Conservation (phyloP, 768 basidiomycete genomes). For the Lactifluus hygrophoroides region DNA sequence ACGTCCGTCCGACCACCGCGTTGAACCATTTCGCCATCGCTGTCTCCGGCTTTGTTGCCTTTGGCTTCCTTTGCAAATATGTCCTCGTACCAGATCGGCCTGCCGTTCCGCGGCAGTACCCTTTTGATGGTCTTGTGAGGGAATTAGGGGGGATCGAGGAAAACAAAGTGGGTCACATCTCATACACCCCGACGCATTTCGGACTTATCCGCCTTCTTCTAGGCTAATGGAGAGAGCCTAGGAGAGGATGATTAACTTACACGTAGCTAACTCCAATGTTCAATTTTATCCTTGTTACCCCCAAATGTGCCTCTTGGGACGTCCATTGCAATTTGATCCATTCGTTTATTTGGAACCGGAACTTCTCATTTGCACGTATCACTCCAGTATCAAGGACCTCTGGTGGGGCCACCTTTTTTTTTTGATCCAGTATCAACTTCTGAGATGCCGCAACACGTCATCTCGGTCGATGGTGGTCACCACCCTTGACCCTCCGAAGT, state of each 20-base stretch:
- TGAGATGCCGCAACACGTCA: background rate
- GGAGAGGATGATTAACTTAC: constrained; percentile 27
- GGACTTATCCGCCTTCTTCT: constrained; percentile 5
- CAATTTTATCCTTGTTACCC: background rate
- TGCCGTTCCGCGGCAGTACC: constrained; percentile 65
- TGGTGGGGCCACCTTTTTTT: background rate
- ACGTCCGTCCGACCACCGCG: constrained; percentile 50
- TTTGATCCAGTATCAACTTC: background rate
- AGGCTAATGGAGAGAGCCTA: constrained; percentile 33
- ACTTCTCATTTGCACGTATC: too few relatives aligned
- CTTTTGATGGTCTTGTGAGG: constrained; percentile 60
- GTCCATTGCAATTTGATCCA: background rate
- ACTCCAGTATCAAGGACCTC: too few relatives aligned
- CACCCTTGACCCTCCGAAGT: too few relatives aligned
- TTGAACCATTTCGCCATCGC: constrained; percentile 59
- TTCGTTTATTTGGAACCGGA: background rate
- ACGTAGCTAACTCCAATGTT: background rate
- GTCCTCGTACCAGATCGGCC: constrained; percentile 52
- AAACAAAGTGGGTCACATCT: constrained; percentile 53
- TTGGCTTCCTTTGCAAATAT: constrained; percentile 52
- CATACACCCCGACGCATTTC: background rate
- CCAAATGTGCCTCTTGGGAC: background rate
- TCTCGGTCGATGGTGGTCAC: background rate
- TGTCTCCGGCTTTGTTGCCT: constrained; percentile 49
- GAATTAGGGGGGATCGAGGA: constrained; percentile 75